Percentiles rank a stretch among this genome's conserved stretches.
Conservation (phyloP, 2,329 filamentous ascomycete species). For the Sporothrix pallida region DNA sequence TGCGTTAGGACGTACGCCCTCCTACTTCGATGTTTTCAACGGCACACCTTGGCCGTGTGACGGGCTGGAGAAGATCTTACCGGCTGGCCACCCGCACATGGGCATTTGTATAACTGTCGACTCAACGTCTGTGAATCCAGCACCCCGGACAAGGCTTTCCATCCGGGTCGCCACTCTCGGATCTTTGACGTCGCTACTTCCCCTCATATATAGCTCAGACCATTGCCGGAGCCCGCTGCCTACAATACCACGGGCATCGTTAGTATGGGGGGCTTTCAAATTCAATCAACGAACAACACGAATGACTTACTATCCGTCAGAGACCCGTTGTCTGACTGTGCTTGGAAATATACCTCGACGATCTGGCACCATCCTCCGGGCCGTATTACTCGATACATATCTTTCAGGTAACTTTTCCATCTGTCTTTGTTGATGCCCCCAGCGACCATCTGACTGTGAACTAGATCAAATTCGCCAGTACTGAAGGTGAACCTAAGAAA, state of each 20-base stretch:
- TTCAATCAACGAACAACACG: neutral
- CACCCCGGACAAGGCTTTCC: constrained; percentile 61
- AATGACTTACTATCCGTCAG: constrained; percentile 64
- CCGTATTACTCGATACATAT: constrained; percentile 73
- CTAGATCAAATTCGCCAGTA: constrained; percentile 76
- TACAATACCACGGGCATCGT: constrained; percentile 42
- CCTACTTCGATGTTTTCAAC: too few species aligned
- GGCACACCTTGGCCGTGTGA: too few species aligned
- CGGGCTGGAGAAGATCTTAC: constrained; percentile 52
- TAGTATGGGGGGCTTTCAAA: neutral
- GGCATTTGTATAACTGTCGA: constrained; percentile 68
- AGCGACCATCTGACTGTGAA: constrained; percentile 76
- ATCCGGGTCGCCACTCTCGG: constrained; percentile 67
- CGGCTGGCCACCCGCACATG: constrained; percentile 71
- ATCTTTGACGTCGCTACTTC: constrained; percentile 68
- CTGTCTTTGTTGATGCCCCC: constrained; percentile 73
- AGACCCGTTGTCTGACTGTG: constrained; percentile 85
- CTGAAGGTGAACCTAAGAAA: constrained; percentile 66
- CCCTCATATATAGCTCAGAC: constrained; percentile 68
- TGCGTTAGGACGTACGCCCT: neutral
- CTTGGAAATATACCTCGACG: constrained; percentile 84
- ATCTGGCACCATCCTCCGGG: constrained; percentile 86
- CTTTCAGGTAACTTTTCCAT: constrained; percentile 77
- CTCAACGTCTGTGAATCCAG: constrained; percentile 73
- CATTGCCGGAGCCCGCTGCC: constrained; percentile 70